Conservation (phyloP, 257 asterid genomes). For the Thymus mandschuricus region DNA sequence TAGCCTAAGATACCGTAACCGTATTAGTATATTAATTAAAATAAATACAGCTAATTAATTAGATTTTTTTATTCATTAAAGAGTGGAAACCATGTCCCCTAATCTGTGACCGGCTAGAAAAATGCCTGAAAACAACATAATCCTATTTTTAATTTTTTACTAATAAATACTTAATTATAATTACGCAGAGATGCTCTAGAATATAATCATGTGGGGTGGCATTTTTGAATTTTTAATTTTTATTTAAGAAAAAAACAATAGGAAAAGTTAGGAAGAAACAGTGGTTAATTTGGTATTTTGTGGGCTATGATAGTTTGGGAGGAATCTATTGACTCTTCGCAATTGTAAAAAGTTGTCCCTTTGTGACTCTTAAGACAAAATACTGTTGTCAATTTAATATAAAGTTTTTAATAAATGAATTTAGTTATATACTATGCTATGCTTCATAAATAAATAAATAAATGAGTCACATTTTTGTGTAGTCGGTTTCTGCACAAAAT, state of each 20-base stretch:
- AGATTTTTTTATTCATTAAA: constrained; percentile 12
- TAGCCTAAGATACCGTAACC: constrained; percentile 42
- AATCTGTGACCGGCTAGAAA: constrained; percentile 25
- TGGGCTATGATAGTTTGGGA: neutral
- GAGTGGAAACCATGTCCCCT: constrained; percentile 39
- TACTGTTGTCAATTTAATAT: neutral
- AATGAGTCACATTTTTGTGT: constrained; percentile 7
- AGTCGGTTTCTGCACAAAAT: constrained; percentile 14
- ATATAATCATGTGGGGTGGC: constrained; percentile 29
- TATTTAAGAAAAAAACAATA: too few species aligned
- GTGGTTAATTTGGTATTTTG: constrained; percentile 2
- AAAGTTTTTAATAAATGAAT: neutral
- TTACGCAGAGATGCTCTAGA: neutral
- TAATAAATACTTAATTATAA: neutral
- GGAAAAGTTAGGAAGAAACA: neutral
- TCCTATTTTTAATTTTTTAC: neutral
- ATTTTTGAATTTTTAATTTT: neutral
- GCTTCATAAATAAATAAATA: too few species aligned
- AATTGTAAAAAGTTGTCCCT: constrained; percentile 27
- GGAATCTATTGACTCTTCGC: constrained; percentile 20
- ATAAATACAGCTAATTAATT: constrained; percentile 13
- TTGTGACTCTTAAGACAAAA: constrained; percentile 12
- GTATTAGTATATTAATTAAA: neutral
- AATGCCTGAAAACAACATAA: constrained; percentile 9
- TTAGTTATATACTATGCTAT: too few species aligned